Evolutionary conservation across 2,329 filamentous ascomycete species (phyloP), one percentile per base, ranked within the genome.

Genomic region (Aspergillus latus): DNA sequence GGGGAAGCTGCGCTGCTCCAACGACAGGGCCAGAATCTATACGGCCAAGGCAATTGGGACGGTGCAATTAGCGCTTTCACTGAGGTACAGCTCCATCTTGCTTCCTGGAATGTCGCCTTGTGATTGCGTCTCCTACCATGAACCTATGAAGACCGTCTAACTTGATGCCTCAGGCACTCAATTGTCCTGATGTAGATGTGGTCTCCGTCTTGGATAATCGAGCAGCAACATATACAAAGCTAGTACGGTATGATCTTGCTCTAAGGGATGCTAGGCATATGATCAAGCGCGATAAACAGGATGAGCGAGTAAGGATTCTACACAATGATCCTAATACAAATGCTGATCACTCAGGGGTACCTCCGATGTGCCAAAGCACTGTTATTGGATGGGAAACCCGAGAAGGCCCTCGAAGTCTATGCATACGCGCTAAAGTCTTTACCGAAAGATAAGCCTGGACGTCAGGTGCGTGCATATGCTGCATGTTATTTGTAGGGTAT

Each of bases 251-350:
- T 57, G 73, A 79, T 28, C 69, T 73, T 10, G 84, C 83, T 0
- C 73, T 86, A 8, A 74, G 76, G 54, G 83, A 86, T 74, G 80
- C 80, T n/a, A 80, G 79, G 59, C 73, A 74, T 16, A 84, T 84
- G 74, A 83, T 87, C 54, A 78, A 78, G 54, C 61, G 74, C 13
- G 70, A 79, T 46, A 77, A 76, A 54, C 72, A 74, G 21, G 79
- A 84, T 68, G 75, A 80, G 15, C 78, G 78, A 59, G 78, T 80
- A 72, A n/a, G 59, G 16, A 26, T 16, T 6, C 21, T 6, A 13
- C 21, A 32, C 11, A 28, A 6, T 21, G 21, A 21, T 21, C 21
- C 21, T 7, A n/a, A 15, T 36, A 6, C 15, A 10, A n/a, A 5
- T 51, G 42, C 60, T 66, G 51, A 66, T 52, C 7, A 8, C 28